phyloP scores from a whole-genome alignment of 345 rosid species.

The Brassica cretica region DNA sequence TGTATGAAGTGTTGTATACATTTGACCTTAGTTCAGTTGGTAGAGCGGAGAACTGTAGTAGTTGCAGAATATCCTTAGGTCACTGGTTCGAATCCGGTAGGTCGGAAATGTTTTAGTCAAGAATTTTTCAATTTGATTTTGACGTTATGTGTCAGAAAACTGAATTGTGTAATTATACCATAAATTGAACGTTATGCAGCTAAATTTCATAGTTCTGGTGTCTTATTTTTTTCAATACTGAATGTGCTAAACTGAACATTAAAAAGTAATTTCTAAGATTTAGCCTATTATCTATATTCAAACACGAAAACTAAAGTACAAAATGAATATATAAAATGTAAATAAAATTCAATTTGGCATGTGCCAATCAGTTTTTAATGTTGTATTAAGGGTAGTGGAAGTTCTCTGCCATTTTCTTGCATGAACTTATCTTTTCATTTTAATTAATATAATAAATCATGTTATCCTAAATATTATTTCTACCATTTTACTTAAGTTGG shows the following conservation, averaged over 20 bases:
- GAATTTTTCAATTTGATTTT: background rate
- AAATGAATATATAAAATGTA: background rate
- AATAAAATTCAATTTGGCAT: background rate
- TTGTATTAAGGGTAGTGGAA: background rate
- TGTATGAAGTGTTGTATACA: background rate
- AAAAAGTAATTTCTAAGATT: no score
- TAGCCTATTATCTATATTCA: no score
- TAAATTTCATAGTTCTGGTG: no score
- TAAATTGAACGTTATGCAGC: background rate
- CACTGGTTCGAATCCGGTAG: constrained; percentile 74
- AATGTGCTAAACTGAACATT: no score
- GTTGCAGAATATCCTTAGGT: constrained; percentile 44
- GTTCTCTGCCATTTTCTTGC: background rate
- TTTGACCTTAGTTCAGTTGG: constrained; percentile 91
- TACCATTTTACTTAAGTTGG: background rate
- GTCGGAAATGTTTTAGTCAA: constrained; percentile 35
- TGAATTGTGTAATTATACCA: background rate
- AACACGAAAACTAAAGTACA: no score
- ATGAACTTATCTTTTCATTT: background rate
- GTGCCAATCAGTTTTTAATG: background rate
- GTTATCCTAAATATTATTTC: background rate
- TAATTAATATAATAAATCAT: background rate
- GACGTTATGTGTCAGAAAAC: background rate
- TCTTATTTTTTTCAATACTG: no score
- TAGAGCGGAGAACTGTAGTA: constrained; percentile 90